Evolutionary conservation across 2,329 filamentous ascomycete genomes (phyloP).

Genomic region (Pseudogymnoascus sp.): DNA sequence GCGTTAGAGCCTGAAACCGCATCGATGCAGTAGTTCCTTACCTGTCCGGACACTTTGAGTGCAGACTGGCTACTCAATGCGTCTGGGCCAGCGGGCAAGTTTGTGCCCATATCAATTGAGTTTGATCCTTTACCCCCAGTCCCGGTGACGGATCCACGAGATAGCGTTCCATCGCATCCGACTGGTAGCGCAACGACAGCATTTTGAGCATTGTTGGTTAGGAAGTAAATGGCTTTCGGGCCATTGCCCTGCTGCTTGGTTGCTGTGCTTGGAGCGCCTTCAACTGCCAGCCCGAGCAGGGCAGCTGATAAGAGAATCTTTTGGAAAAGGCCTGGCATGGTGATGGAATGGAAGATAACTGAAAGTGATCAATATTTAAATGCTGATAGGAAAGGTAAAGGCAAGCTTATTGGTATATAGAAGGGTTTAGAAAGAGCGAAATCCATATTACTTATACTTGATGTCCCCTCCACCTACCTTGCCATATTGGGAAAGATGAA

Average conservation of each 20-base stretch:
- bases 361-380: background rate
- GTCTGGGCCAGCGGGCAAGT: conserved; percentile 40
- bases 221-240: conserved; percentile 45
- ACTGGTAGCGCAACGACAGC: conserved; percentile 49
- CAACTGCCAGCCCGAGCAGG: background rate
- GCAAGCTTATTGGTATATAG: background rate
- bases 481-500: background rate
- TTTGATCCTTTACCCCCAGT: conserved; percentile 44
- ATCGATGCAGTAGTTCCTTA: conserved; percentile 28
- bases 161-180: conserved; percentile 40
- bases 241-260: background rate
- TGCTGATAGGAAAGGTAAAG: background rate
- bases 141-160: conserved; percentile 34
- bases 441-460: background rate
- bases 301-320: background rate
- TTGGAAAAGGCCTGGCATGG: background rate
- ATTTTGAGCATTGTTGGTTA: conserved; percentile 43
- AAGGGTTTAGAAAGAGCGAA: background rate
- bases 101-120: conserved; percentile 33
- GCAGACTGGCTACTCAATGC: conserved; percentile 45
- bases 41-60: conserved; percentile 43
- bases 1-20: conserved; percentile 6
- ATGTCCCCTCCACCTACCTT: background rate
- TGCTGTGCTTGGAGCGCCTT: background rate
- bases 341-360: background rate